Evolutionary conservation across 768 basidiomycete genomes (phyloP), one percentile per base, ranked within the genome.

Genomic region (Kondoa subrosea): DNA sequence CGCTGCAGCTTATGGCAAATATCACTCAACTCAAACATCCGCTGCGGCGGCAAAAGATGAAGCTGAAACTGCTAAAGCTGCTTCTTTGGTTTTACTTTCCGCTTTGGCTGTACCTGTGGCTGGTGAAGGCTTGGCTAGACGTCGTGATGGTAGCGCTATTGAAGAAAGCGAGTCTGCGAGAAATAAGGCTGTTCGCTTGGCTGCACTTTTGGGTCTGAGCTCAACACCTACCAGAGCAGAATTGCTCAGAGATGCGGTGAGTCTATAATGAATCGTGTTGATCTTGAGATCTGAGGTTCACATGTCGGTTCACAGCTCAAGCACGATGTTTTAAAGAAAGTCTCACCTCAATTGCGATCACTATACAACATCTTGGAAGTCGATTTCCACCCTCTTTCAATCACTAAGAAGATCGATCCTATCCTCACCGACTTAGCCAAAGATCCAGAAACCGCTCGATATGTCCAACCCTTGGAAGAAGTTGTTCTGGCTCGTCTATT

Each of bases 81-180:
- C 92, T 0, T 89, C 87, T 0, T 89, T 91, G 77, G 93, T 95
- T 25, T 84, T 97, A 68, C 84, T 96, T 71, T 87, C 86, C 72
- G 87, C 93, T 0, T 84, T 99, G 29, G 90, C 92, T 27, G 91
- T 99, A 2, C 93, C 93, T 2, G 86, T 96, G 32, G 85, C 77
- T 76, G 65, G 81, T 79, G 67, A 82, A 80, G 56, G 68, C 58
- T 68, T 71, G 63, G 34, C 50, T 1, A 63, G 31, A 64, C 58
- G 67, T 64, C 59, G 70, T 29, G n/a, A 63, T 33, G 25, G 56
- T 26, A 57, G 56, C 56, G 69, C 70, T 25, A 33, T 59, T 31
- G 70, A 71, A 31, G 80, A 78, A 27, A 80, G 79, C 57, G 83
- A 81, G 34, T 80, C 82, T 67, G 76, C 76, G 26, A 85, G 83